These are phyloP conservation scores for Pholiota molesta DNA, from an alignment of 768 basidiomycete species.

Conservation along the genomic window DNA sequence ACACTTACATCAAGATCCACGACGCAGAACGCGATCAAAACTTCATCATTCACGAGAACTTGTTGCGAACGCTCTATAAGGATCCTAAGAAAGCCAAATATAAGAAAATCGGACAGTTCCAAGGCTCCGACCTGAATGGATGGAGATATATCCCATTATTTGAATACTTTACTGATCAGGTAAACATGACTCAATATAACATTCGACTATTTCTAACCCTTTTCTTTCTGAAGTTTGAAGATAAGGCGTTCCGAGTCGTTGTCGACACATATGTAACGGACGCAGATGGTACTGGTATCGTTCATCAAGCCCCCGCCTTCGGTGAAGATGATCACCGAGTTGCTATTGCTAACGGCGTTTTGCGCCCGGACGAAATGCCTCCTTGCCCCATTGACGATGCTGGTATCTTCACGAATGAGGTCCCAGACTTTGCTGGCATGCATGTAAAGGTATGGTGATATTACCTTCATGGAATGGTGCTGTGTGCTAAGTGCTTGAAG, in stretches of 20 bases:
- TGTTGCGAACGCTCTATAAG: conserved; percentile 90
- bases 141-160: conserved; percentile 96
- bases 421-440: conserved; percentile 86
- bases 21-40: conserved; percentile 85
- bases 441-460: conserved; percentile 76
- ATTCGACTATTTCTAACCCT: background rate
- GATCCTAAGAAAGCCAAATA: conserved; percentile 97
- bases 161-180: conserved; percentile 95
- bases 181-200: conserved; percentile 28
- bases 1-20: conserved; percentile 95
- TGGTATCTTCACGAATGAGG: conserved; percentile 86
- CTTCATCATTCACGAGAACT: conserved; percentile 89
- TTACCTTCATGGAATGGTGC: background rate
- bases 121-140: conserved; percentile 91
- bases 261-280: conserved; percentile 93
- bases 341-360: conserved; percentile 79
- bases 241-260: conserved; percentile 88
- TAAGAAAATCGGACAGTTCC: conserved; percentile 87
- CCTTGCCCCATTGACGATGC: conserved; percentile 95
- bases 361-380: conserved; percentile 89
- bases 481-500: conserved; percentile 39
- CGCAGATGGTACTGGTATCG: conserved; percentile 94
- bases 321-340: conserved; percentile 99
- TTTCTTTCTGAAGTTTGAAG: conserved; percentile 68
- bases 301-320: conserved; percentile 97